Evolutionary conservation across 495 filamentous ascomycete species (phyloP), one percentile per base, ranked within the genome.

Genomic region (Hyaloscypha hepaticicola): DNA sequence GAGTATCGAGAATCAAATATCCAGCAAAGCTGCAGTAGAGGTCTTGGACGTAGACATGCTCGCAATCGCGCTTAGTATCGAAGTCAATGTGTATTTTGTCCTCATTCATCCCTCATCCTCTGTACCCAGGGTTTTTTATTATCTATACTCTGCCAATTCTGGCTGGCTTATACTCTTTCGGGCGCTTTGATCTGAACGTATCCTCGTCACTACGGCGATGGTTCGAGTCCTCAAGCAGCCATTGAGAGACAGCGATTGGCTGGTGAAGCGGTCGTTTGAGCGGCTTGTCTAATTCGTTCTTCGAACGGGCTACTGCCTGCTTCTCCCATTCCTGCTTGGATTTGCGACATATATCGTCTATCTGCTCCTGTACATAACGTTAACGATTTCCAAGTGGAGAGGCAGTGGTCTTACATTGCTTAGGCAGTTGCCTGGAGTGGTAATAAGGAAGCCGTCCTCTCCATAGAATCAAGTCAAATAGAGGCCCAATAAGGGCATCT

Each of bases 311-410:
- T 19, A 80, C 81, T 24, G 82, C 82, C 74, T 83, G 79, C 69
- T 73, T 79, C 67, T 83, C 80, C 80, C 80, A 83, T 72, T 81
- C 77, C 58, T 83, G 77, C 61, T 77, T 82, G n/a, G 80, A 83
- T 72, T 83, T 83, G 48, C 77, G 58, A 70, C 82, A 84, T 27
- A 84, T 83, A 69, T 84, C 81, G 63, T 84, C 80, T 49, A 84
- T 84, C 71, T 84, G 82, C 74, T 83, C 80, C 82, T 84, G 69
- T 41, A 21, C 29, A 55, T 59, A 6, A 16, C 33, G 61, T 66
- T 57, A 71, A 66, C 51, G 24, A 28, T 3, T 45, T 19, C 34
- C n/a, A 22, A 29, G 25, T 65, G 16, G 28, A 53, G 26, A 66
- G 33, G 7, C 41, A n/a, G n/a, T n/a, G n/a, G n/a, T n/a, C 81